phyloP scores from a whole-genome alignment of 2,329 filamentous ascomycete species.

The Scleromitrula shiraiana region DNA sequence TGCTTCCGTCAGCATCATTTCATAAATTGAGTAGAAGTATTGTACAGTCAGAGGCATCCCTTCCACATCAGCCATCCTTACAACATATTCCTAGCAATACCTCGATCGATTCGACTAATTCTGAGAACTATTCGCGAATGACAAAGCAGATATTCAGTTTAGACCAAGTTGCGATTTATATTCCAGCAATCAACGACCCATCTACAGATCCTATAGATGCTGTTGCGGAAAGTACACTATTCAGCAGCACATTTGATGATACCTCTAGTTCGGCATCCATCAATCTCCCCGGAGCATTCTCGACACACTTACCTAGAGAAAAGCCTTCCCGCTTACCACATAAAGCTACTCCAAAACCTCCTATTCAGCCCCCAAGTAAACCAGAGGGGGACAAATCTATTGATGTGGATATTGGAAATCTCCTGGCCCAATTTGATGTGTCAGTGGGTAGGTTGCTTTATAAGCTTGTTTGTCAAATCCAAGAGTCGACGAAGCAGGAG shows the following conservation, averaged over 20 bases:
- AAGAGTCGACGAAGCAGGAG: conserved; percentile 18
- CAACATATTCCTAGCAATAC: conserved; percentile 19
- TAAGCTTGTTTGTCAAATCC: conserved; percentile 24
- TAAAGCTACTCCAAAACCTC: not conserved
- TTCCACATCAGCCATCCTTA: conserved; percentile 11
- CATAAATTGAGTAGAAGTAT: conserved; percentile 6
- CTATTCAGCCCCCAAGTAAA: not conserved
- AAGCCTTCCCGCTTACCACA: not conserved
- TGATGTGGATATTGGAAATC: conserved; percentile 25
- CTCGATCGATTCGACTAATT: conserved; percentile 23
- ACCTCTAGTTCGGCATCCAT: conserved; percentile 33
- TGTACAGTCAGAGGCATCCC: not conserved
- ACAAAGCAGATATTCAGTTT: conserved; percentile 30
- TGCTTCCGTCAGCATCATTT: conserved; percentile 1
- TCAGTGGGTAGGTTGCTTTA: conserved; percentile 28
- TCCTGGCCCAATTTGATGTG: conserved; percentile 28
- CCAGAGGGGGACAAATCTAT: conserved; percentile 14
- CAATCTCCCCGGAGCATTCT: conserved; percentile 55
- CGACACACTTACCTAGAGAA: conserved; percentile 32
- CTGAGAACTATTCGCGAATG: conserved; percentile 23
- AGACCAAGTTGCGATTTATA: conserved; percentile 30
- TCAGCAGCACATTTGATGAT: conserved; percentile 17
- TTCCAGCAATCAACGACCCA: conserved; percentile 17
- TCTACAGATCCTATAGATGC: conserved; percentile 4
- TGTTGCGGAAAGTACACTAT: conserved; percentile 8